Evolutionary conservation across 2,329 filamentous ascomycete genomes (phyloP).

Genomic region (Dothiorella sarmentorum): DNA sequence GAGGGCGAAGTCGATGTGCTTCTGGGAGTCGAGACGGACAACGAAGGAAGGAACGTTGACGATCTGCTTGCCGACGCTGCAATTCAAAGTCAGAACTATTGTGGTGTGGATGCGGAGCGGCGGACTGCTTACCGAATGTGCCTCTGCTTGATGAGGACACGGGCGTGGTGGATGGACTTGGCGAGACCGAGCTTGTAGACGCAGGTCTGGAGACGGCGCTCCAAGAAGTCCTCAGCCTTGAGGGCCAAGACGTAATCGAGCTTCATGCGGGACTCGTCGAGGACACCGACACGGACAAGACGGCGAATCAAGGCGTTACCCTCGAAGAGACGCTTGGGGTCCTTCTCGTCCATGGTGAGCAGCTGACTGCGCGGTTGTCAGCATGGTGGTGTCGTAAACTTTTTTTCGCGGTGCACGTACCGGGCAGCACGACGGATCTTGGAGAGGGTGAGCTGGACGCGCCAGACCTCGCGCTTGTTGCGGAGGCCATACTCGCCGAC

Average conservation of each 20-base stretch:
- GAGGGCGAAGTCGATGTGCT: constrained; percentile 99
- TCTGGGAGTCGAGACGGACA: constrained; percentile 99
- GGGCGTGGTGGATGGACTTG: constrained; percentile 99
- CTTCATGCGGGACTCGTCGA: constrained; percentile 99
- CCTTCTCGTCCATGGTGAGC: constrained; percentile 99
- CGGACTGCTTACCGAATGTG: constrained; percentile 71
- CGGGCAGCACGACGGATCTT: constrained; percentile 99
- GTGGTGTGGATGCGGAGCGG: background rate
- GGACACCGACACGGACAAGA: constrained; percentile 98
- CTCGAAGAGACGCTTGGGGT: constrained; percentile 99
- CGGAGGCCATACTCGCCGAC: constrained; percentile 99
- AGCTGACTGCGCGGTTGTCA: constrained; percentile 70
- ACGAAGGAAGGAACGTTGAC: constrained; percentile 99
- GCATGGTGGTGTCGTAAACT: background rate
- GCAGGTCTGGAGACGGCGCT: constrained; percentile 98
- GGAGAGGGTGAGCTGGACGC: constrained; percentile 98
- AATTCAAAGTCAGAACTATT: background rate
- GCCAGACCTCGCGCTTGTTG: constrained; percentile 99
- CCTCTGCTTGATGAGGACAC: constrained; percentile 98
- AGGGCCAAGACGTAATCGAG: constrained; percentile 99
- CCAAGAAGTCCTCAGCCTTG: constrained; percentile 99
- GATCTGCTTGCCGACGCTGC: constrained; percentile 97
- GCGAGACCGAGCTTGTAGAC: constrained; percentile 99
- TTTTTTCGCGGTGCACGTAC: constrained; percentile 55
- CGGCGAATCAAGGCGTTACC: constrained; percentile 99